Percentiles rank a stretch among this genome's conserved stretches.
These are phyloP conservation scores for Fraxinus ornus DNA, from an alignment of 305 asterid species.

Conservation along the genomic window DNA sequence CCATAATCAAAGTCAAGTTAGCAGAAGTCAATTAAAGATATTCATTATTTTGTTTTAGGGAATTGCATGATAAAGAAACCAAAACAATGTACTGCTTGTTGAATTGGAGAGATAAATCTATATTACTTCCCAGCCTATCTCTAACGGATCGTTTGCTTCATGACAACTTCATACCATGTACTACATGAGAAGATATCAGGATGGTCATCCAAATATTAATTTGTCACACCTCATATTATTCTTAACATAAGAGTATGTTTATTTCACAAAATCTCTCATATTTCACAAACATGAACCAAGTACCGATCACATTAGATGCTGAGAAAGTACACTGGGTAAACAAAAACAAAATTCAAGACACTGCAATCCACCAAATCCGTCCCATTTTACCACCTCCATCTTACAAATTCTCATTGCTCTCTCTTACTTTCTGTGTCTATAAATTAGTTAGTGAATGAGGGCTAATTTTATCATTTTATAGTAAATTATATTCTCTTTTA, in stretches of 20 bases:
- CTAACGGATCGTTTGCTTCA: no score
- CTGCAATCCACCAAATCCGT: neutral
- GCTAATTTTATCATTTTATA: no score
- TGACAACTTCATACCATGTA: no score
- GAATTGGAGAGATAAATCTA: no score
- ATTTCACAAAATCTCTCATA: neutral
- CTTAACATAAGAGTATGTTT: neutral
- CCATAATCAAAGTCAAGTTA: conserved; percentile 4
- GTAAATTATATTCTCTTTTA: no score
- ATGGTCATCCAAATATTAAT: neutral
- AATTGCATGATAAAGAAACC: no score
- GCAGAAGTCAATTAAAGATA: neutral
- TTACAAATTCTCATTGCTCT: neutral
- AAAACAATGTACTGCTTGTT: no score
- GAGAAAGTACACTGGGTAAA: neutral
- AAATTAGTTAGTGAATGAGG: no score
- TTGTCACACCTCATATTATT: neutral
- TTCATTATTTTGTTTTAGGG: no score
- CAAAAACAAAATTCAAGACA: neutral
- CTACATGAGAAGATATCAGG: neutral
- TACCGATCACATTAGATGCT: neutral
- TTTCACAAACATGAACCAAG: neutral
- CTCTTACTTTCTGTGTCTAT: no score
- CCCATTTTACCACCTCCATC: neutral
- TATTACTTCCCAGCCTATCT: no score